Conservation (phyloP, 129 eudicot species). For the Helichrysum umbraculigerum region DNA sequence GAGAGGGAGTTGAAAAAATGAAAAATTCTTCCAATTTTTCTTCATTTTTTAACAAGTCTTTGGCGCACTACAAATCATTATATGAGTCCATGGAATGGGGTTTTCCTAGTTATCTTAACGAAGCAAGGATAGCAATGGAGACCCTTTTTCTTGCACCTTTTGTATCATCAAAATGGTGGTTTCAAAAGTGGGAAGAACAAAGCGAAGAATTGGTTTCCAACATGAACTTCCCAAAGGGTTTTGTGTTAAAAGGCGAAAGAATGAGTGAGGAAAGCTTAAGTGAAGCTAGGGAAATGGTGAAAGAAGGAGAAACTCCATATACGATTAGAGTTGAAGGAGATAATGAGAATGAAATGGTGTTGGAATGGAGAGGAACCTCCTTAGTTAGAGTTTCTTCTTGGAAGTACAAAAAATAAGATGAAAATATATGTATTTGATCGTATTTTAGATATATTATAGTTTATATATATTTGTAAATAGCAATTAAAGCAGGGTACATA, state of each 20-base stretch:
- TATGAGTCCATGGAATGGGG: slow-evolving; percentile 58
- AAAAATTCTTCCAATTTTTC: slow-evolving; percentile 14
- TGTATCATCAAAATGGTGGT: slow-evolving; percentile 49
- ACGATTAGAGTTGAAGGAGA: slow-evolving; percentile 45
- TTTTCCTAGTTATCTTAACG: slow-evolving; percentile 48
- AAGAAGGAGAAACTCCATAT: slow-evolving; percentile 52
- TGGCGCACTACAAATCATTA: slow-evolving; percentile 47
- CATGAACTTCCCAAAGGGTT: slow-evolving; percentile 7
- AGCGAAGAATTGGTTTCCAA: slow-evolving; percentile 9
- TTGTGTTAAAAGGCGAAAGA: slow-evolving; percentile 23
- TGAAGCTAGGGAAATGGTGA: slow-evolving; percentile 58
- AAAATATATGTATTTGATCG: neutral
- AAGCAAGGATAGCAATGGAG: slow-evolving; percentile 74
- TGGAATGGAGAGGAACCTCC: slow-evolving; percentile 54
- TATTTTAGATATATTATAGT: neutral
- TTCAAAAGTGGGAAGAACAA: slow-evolving; percentile 47
- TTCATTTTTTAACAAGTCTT: slow-evolving; percentile 36
- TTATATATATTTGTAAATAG: neutral
- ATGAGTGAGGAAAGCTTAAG: slow-evolving; percentile 40
- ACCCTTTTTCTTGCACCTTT: slow-evolving; percentile 55
- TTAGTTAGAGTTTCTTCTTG: slow-evolving; percentile 51
- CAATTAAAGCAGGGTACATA: neutral
- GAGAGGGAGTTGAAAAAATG: slow-evolving; percentile 36
- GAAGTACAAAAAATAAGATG: slow-evolving; percentile 19
- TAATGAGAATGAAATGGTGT: slow-evolving; percentile 49